Base-by-base conservation (phyloP, 257 asterid genomes). In the Coffea canephora region DNA sequence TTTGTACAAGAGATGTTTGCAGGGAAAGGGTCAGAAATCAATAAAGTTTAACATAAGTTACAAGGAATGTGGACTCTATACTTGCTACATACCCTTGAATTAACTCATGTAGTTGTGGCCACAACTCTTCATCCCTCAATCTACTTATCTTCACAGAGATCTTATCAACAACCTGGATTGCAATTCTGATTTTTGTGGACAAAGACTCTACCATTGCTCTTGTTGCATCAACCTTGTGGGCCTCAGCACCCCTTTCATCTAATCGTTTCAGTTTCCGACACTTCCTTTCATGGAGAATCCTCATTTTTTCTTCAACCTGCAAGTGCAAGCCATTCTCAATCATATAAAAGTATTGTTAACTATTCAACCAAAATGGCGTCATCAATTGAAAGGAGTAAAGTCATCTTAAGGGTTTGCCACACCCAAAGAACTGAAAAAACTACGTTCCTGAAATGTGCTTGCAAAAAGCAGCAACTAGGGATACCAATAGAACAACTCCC, bases 291-390 rank as follows among this genome's bases (percentile, higher is more conserved):
- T 94, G 98, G 10, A 85, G 89, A 66, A 96, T 75, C 88, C 99
- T 90, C 97, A 90, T 96, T 88, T 87, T 94, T 87, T 96, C 99
- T 91, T 96, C 99, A 75, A 82, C 92, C 98, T 94, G 90, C 77
- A 86, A 76, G 88, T 94, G 90, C 77, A 86, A 76, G 88, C 18
- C 18, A 61, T 39, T 48, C 61, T 43, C 41, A 57, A 21, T 67
- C 48, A 57, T 64, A 50, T 21, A 27, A 39, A 21, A 48, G 78
- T 62, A 41, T 8, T 57, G 6, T 5, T 54, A 46, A 18, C 19
- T 16, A 14, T 71, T 48, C 25, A n/a, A 18, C 13, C 0, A 31
- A 61, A 14, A 72, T 27, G 68, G 13, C 21, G 11, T 21, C 18
- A 10, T 5, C 23, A 50, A 69, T 1, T 31, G 39, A 10, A 68